phyloP scores from a whole-genome alignment of 2,329 filamentous ascomycete genomes.

The Sphaerulina vaccinii region DNA sequence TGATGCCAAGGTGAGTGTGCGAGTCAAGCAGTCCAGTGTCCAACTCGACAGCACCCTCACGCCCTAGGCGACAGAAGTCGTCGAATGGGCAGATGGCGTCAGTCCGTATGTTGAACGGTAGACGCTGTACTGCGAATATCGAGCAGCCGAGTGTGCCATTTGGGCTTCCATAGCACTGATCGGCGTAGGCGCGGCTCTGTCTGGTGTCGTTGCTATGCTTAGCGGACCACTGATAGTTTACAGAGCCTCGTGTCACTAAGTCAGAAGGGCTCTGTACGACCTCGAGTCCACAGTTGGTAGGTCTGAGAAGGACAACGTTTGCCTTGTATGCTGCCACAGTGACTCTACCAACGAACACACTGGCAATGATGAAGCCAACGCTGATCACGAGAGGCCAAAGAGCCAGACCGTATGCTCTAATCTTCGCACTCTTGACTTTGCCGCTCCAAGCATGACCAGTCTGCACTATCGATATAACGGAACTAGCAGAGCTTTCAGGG shows the following conservation, averaged over 20 bases:
- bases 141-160: conserved; percentile 8
- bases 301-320: conserved; percentile 1
- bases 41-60: background rate
- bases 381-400: conserved; percentile 6
- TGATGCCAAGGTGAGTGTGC: conserved; percentile 9
- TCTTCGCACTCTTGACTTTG: background rate
- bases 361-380: conserved; percentile 4
- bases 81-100: background rate
- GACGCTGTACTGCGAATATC: background rate
- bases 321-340: background rate
- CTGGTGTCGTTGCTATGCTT: conserved; percentile 1
- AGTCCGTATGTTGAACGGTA: background rate
- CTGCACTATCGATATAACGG: background rate
- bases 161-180: conserved; percentile 7
- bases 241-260: background rate
- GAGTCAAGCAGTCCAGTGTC: conserved; percentile 9
- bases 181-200: conserved; percentile 9
- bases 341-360: conserved; percentile 7
- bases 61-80: background rate
- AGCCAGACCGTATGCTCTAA: background rate
- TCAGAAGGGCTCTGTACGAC: background rate
- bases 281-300: conserved; percentile 11
- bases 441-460: conserved; percentile 3
- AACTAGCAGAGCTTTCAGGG: background rate
- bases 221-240: background rate